Base-by-base conservation (phyloP, 208 protist species). In the Trypanosoma brucei region DNA sequence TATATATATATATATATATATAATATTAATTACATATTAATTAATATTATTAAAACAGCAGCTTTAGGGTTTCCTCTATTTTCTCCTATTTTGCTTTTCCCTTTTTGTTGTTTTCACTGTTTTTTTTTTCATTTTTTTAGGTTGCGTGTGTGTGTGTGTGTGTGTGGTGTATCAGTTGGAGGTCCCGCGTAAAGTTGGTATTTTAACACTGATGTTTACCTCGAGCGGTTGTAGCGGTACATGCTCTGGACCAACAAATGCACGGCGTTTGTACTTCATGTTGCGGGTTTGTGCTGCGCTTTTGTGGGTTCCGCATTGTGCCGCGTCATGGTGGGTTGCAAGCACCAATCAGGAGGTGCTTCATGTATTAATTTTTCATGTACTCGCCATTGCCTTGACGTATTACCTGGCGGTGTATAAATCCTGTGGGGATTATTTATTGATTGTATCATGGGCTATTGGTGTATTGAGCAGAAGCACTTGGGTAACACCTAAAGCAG, bases 251-350 rank as follows among this genome's bases (percentile, higher is more conserved):
- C 42, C 42, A 11, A 6, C 6, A 46, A 11, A 14, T 6, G 57
- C 46, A 4, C 55, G 34, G 14, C 11, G 50, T 6, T 30, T 70
- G 34, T 44, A 63, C 51, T 3, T 58, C 36, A 62, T 57, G 13
- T 39, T 79, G 22, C 55, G 57, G 4, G 59, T 55, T 2, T 78
- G 79, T 0, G 78, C 83, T 3, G 30, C 84, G 6, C 65, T 91
- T 45, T 60, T 93, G 36, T 93, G 83, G 81, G 34, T 87, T 1
- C 83, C 83, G 39, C 89, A 90, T 75, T 75, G 72, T 35, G 38
- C 82, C 3, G 82, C 82, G 1, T 75, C 83, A 31, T 38, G 86
- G 34, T 93, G 86, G 59, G 70, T 85, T 35, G 78, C 76, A 1
- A 37, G 45, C 52, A 37, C 53, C 45, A n/a, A 51, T 55, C 34